A percentile compares a stretch with the other conserved stretches of the same genome.
Conservation (phyloP, 1,284 basidiomycete genomes). For the Pseudozyma sp. region DNA sequence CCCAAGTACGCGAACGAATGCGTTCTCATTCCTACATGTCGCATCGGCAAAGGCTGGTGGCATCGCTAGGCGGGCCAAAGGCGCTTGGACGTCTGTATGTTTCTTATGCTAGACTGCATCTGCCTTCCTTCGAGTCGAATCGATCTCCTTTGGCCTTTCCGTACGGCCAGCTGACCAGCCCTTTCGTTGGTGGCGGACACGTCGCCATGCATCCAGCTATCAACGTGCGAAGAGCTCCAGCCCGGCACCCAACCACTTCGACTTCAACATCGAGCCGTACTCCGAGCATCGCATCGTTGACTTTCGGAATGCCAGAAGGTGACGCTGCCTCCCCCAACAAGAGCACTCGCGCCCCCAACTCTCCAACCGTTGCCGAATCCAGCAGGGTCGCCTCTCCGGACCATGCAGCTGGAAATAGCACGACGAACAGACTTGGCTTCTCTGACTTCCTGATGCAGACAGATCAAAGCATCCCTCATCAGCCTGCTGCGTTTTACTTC, state of each 20-base stretch:
- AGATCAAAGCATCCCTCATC: slow-evolving; percentile 20
- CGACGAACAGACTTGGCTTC: slow-evolving; percentile 13
- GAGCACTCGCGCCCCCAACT: slow-evolving; percentile 25
- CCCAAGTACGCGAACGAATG: slow-evolving; percentile 15
- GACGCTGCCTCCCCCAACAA: slow-evolving; percentile 22
- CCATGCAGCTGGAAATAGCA: slow-evolving; percentile 9
- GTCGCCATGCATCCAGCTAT: slow-evolving; percentile 2
- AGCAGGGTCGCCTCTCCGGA: slow-evolving; percentile 29
- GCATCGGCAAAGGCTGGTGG: slow-evolving; percentile 46
- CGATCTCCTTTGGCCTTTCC: slow-evolving; percentile 52
- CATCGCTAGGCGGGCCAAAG: slow-evolving; percentile 54
- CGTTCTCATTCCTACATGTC: slow-evolving; percentile 39
- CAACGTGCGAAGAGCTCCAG: slow-evolving; percentile 8
- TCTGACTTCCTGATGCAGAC: slow-evolving; percentile 32
- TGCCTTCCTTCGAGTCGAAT: slow-evolving; percentile 35
- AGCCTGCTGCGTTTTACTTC: slow-evolving; percentile 42
- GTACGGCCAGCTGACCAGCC: slow-evolving; percentile 46
- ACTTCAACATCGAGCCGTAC: slow-evolving; percentile 39
- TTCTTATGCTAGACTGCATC: slow-evolving; percentile 49
- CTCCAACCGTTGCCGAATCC: slow-evolving; percentile 25
- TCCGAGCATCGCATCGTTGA: slow-evolving; percentile 37
- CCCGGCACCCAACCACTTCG: slow-evolving; percentile 15
- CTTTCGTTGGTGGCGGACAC: slow-evolving; percentile 35
- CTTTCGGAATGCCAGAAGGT: slow-evolving; percentile 23
- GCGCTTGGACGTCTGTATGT: slow-evolving; percentile 55